These are phyloP conservation scores for Emmonsiellopsis sp. DNA, from an alignment of 2,329 filamentous ascomycete genomes.

Conservation along the genomic window DNA sequence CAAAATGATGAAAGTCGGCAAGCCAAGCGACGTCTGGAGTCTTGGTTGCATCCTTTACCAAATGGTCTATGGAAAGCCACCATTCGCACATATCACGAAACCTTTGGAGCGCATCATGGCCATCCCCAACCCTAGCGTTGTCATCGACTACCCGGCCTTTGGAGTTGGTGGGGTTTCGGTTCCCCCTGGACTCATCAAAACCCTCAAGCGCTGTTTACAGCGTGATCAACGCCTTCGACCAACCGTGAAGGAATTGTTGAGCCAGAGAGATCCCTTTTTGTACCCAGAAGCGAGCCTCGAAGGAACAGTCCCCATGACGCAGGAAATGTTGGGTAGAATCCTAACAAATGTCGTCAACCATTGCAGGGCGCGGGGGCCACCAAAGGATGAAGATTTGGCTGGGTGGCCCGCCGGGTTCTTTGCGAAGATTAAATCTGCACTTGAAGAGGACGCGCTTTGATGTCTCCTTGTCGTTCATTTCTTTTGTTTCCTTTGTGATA, in stretches of 20 bases:
- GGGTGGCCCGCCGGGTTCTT: constrained; percentile 40
- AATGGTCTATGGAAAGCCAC: constrained; percentile 94
- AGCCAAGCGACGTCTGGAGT: constrained; percentile 93
- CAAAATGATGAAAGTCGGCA: constrained; percentile 91
- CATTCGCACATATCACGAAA: constrained; percentile 85
- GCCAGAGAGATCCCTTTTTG: constrained; percentile 47
- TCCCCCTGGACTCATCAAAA: constrained; percentile 46
- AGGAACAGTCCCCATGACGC: constrained; percentile 41
- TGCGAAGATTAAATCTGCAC: constrained; percentile 36
- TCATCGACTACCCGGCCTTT: constrained; percentile 37
- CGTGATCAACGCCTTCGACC: constrained; percentile 48
- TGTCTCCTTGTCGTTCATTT: background rate
- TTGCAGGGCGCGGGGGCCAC: constrained; percentile 46
- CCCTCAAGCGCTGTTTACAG: constrained; percentile 49
- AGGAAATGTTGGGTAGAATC: constrained; percentile 52
- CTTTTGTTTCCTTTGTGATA: background rate
- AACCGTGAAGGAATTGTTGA: constrained; percentile 47
- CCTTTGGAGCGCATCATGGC: constrained; percentile 67
- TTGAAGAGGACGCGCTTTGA: constrained; percentile 33
- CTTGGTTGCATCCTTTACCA: constrained; percentile 95
- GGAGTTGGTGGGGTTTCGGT: constrained; percentile 42
- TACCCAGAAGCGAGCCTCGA: constrained; percentile 44
- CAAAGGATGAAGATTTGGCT: constrained; percentile 46
- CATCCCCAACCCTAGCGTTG: constrained; percentile 40
- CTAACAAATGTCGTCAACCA: constrained; percentile 51